phyloP scores from a whole-genome alignment of 768 basidiomycete genomes.

The Mycena alexandri region DNA sequence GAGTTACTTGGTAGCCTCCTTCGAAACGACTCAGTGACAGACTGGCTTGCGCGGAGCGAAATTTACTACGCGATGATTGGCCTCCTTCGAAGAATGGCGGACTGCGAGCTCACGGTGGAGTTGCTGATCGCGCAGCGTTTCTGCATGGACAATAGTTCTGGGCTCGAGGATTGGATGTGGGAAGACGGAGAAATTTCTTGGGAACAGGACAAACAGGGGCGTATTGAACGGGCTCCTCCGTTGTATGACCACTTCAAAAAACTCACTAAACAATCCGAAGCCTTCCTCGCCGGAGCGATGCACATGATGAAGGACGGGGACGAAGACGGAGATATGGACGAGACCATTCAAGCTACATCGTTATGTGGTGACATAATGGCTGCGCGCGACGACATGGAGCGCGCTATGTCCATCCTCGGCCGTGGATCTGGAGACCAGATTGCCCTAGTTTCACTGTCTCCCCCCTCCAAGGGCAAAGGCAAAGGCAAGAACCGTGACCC shows the following conservation, averaged over 20 bases:
- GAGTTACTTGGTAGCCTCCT: slow-evolving; percentile 59
- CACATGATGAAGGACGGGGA: slow-evolving; percentile 52
- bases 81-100: slow-evolving; percentile 61
- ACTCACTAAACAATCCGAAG: slow-evolving; percentile 63
- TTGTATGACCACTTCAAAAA: slow-evolving; percentile 67
- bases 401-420: slow-evolving; percentile 58
- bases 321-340: slow-evolving; percentile 51
- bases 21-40: slow-evolving; percentile 68
- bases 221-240: slow-evolving; percentile 52
- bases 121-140: slow-evolving; percentile 56
- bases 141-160: slow-evolving; percentile 54
- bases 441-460: not conserved
- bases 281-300: slow-evolving; percentile 60
- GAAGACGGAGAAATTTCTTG: slow-evolving; percentile 57
- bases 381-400: slow-evolving; percentile 61
- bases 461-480: slow-evolving; percentile 33
- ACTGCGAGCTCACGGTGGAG: slow-evolving; percentile 63
- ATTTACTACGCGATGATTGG: slow-evolving; percentile 63
- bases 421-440: slow-evolving; percentile 35
- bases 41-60: slow-evolving; percentile 62
- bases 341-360: slow-evolving; percentile 57
- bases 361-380: slow-evolving; percentile 67
- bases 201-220: slow-evolving; percentile 47
- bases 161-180: slow-evolving; percentile 65
- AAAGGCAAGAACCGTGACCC: slow-evolving; percentile 43